Conservation (phyloP, 202 grass and related monocot genomes). For the Panicum hallii region DNA sequence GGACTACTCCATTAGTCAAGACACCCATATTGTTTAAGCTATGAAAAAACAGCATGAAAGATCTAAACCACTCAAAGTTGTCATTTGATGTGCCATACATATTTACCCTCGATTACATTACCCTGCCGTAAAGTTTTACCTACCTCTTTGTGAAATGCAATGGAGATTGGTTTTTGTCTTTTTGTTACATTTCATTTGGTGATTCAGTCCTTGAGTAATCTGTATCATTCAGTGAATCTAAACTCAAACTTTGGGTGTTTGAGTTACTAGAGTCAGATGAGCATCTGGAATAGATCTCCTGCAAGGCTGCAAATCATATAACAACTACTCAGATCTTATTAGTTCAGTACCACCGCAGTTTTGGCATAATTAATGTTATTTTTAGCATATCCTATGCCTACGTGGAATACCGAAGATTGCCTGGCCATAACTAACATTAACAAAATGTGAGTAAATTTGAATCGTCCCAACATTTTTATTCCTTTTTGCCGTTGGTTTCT, state of each 20-base stretch:
- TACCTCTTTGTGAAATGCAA: not conserved
- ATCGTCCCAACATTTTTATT: not conserved
- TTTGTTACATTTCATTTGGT: not conserved
- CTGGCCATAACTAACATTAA: not conserved
- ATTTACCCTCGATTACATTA: not conserved
- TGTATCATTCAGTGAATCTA: not conserved
- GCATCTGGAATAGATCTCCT: constrained; percentile 5
- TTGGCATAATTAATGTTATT: not conserved
- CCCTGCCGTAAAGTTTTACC: not conserved
- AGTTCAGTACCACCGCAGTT: not conserved
- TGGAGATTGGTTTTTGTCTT: not conserved
- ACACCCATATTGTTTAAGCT: not conserved
- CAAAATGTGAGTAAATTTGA: not conserved
- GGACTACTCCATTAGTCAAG: not conserved
- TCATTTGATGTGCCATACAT: not conserved
- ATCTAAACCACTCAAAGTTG: constrained; percentile 19
- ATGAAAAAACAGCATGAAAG: constrained; percentile 1
- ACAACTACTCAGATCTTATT: not conserved
- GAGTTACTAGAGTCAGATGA: not conserved
- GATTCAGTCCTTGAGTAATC: not conserved
- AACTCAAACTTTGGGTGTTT: constrained; percentile 14
- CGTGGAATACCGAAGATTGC: too few relatives aligned
- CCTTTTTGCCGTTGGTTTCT: not conserved
- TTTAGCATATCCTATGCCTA: not conserved
- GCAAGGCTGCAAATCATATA: not conserved